Conservation (phyloP, 495 filamentous ascomycete species). For the Aspergillus diversus region DNA sequence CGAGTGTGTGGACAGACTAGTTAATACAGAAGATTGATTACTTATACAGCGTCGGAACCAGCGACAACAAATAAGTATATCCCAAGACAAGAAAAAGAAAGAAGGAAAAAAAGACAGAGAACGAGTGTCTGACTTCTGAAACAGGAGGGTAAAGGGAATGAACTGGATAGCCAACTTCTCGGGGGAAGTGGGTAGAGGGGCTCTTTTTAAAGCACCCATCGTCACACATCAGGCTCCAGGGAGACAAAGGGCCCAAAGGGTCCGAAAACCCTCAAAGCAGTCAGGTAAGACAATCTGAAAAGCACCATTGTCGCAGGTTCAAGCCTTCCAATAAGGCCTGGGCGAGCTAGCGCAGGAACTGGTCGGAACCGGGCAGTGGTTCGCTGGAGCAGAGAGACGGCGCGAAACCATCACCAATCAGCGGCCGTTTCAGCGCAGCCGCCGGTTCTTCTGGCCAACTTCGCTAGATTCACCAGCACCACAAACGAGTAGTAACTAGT, state of each 20-base stretch:
- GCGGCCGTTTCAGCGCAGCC: conserved; percentile 1
- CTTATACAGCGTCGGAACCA: conserved; percentile 12
- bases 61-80: conserved; percentile 17
- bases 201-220: not conserved
- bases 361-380: not conserved
- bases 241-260: not conserved
- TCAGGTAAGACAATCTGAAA: conserved; percentile 22
- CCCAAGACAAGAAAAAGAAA: conserved; percentile 18
- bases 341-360: not conserved
- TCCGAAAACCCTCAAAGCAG: not conserved
- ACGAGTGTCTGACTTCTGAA: conserved; percentile 23
- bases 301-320: conserved; percentile 24
- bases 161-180: not conserved
- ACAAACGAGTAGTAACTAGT: not conserved
- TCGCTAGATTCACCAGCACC: not conserved
- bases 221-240: not conserved
- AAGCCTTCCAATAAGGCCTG: conserved; percentile 2
- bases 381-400: conserved; percentile 13
- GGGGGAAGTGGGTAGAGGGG: not conserved
- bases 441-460: conserved; percentile 1
- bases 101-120: conserved; percentile 36
- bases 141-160: conserved; percentile 2
- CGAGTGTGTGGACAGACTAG: conserved; percentile 16
- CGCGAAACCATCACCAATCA: conserved; percentile 23
- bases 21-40: conserved; percentile 8